A percentile compares a stretch with the other conserved stretches of the same genome.
Conservation (phyloP, 192 early-diverging fungal species). For the Coemansia aciculifera region DNA sequence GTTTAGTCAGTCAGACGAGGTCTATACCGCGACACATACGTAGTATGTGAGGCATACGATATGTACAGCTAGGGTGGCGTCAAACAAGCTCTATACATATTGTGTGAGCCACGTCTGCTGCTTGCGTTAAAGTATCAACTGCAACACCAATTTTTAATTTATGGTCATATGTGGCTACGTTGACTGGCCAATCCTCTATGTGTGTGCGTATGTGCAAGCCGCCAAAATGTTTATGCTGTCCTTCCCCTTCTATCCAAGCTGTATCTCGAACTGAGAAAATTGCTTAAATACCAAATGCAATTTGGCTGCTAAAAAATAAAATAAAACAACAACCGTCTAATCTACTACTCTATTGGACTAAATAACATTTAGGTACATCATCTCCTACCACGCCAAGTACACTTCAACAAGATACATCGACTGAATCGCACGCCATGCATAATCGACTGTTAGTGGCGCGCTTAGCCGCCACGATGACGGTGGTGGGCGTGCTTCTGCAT, state of each 20-base stretch:
- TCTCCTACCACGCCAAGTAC: background rate
- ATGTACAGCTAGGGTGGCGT: background rate
- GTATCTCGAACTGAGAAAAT: no score
- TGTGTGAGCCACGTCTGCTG: background rate
- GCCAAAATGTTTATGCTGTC: background rate
- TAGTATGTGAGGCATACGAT: background rate
- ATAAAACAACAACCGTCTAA: background rate
- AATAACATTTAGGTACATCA: background rate
- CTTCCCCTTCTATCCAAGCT: background rate
- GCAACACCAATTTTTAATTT: background rate
- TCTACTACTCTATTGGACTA: background rate
- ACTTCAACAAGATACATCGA: background rate
- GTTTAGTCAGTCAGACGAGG: background rate
- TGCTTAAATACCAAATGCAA: background rate
- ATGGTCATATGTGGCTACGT: conserved; percentile 8
- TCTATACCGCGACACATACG: background rate
- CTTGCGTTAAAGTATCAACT: background rate
- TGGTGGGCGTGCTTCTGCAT: background rate
- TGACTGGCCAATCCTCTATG: background rate
- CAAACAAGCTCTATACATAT: background rate
- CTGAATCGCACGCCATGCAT: conserved; percentile 6
- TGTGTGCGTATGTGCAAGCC: background rate
- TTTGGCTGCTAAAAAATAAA: background rate
- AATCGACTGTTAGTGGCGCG: conserved; percentile 1
- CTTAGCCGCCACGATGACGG: background rate